Evolutionary conservation across 202 grass and related monocot species (phyloP).

Genomic region (Tripidium arundinaceum): DNA sequence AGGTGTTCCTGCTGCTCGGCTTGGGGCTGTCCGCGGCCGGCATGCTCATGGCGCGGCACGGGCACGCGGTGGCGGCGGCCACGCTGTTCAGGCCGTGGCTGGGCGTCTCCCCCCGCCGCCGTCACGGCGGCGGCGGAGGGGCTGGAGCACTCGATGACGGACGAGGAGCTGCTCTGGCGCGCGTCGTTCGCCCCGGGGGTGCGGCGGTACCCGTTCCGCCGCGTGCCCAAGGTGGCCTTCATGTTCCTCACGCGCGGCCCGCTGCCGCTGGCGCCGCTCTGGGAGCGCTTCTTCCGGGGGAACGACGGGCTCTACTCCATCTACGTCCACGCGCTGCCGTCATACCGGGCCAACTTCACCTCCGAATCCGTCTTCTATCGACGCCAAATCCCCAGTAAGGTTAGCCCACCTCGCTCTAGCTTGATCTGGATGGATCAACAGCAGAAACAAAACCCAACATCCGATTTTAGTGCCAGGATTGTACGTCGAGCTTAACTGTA

Average conservation of each 20-base stretch:
- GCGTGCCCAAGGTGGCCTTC: constrained; percentile 84
- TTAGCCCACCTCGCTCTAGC: constrained; percentile 23
- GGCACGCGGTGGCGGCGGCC: too few relatives aligned
- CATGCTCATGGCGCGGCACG: too few relatives aligned
- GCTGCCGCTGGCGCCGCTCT: constrained; percentile 63
- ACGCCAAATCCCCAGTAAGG: constrained; percentile 85
- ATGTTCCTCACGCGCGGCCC: constrained; percentile 64
- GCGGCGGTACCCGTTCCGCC: constrained; percentile 63
- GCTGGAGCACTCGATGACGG: too few relatives aligned
- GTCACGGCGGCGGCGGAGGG: too few relatives aligned
- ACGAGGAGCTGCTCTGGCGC: too few relatives aligned
- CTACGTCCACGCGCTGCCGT: constrained; percentile 80
- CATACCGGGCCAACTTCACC: constrained; percentile 73
- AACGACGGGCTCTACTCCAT: constrained; percentile 56
- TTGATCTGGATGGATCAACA: neutral
- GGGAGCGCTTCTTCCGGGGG: constrained; percentile 89
- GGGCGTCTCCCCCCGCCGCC: too few relatives aligned
- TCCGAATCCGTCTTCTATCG: constrained; percentile 73
- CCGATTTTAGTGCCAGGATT: neutral
- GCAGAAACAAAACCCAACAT: neutral
- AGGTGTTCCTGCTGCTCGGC: too few relatives aligned
- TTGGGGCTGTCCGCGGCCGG: too few relatives aligned
- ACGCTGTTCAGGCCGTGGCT: too few relatives aligned
- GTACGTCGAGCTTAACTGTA: neutral
- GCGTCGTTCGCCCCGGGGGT: too few relatives aligned